Evolutionary conservation across 495 filamentous ascomycete genomes (phyloP).

Genomic region (Penicillium cataractarum): DNA sequence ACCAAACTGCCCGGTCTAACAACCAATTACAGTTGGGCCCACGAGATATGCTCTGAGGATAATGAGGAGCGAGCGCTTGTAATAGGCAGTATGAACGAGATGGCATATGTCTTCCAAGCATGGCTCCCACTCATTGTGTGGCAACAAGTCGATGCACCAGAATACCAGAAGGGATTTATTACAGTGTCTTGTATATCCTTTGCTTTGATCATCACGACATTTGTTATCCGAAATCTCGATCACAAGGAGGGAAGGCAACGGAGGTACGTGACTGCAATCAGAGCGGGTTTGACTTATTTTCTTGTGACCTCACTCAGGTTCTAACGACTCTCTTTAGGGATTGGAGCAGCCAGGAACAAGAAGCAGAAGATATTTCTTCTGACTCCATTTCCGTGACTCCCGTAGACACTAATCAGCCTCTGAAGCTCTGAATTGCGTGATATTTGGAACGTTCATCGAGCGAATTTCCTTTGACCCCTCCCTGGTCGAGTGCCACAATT

Average conservation of each 20-base stretch:
- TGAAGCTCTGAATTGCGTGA: background rate
- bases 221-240: slow-evolving; percentile 39
- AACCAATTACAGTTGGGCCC: slow-evolving; percentile 45
- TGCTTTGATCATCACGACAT: slow-evolving; percentile 35
- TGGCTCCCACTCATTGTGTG: slow-evolving; percentile 55
- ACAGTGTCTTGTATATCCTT: slow-evolving; percentile 40
- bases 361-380: slow-evolving; percentile 5
- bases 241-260: slow-evolving; percentile 38
- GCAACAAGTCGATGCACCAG: slow-evolving; percentile 54
- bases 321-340: slow-evolving; percentile 4
- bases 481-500: no score
- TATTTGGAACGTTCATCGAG: background rate
- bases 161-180: slow-evolving; percentile 54
- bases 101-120: slow-evolving; percentile 52
- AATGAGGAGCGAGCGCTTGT: slow-evolving; percentile 56
- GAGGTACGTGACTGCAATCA: slow-evolving; percentile 19
- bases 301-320: background rate
- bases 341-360: background rate
- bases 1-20: no score
- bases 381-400: slow-evolving; percentile 10
- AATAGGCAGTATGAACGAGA: slow-evolving; percentile 53
- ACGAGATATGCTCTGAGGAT: slow-evolving; percentile 54
- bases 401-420: background rate
- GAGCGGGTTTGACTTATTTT: background rate
- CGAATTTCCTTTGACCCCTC: no score